phyloP scores from a whole-genome alignment of 2,329 filamentous ascomycete species.

The Colletotrichum phormii region DNA sequence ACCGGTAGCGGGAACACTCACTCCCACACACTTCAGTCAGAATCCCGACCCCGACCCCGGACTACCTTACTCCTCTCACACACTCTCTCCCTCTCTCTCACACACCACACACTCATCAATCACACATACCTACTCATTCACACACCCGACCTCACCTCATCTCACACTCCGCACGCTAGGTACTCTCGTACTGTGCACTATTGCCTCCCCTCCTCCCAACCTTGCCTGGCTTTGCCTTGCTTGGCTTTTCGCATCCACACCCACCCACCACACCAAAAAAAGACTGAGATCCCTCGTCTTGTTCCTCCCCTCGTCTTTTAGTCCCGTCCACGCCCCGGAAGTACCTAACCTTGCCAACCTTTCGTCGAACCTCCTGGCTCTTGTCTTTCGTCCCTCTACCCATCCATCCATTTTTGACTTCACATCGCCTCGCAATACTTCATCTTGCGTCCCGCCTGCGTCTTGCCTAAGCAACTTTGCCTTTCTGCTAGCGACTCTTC shows the following conservation, averaged over 20 bases:
- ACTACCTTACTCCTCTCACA: background rate
- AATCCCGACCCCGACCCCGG: slow-evolving; percentile 18
- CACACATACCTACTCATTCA: too few species aligned
- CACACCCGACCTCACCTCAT: background rate
- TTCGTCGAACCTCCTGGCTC: slow-evolving; percentile 17
- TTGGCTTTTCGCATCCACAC: slow-evolving; percentile 6
- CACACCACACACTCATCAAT: background rate
- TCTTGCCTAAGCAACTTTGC: background rate
- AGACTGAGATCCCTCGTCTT: slow-evolving; percentile 31
- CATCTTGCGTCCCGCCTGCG: background rate
- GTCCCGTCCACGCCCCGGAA: slow-evolving; percentile 25
- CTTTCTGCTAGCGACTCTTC: background rate
- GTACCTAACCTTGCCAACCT: slow-evolving; percentile 26
- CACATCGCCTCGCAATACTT: slow-evolving; percentile 24
- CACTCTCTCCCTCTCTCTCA: background rate
- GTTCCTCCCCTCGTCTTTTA: slow-evolving; percentile 28
- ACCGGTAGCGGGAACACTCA: slow-evolving; percentile 22
- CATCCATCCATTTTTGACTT: slow-evolving; percentile 23
- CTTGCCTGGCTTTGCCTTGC: slow-evolving; percentile 26
- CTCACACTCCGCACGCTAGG: slow-evolving; percentile 2
- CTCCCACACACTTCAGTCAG: background rate
- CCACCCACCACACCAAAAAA: slow-evolving; percentile 18
- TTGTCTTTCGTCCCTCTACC: background rate
- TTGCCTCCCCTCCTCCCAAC: slow-evolving; percentile 18
- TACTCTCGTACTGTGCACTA: slow-evolving; percentile 19